A percentile compares a stretch with the other conserved stretches of the same genome.
Conservation (phyloP, 208 protist species). For the Crithidia sp. region DNA sequence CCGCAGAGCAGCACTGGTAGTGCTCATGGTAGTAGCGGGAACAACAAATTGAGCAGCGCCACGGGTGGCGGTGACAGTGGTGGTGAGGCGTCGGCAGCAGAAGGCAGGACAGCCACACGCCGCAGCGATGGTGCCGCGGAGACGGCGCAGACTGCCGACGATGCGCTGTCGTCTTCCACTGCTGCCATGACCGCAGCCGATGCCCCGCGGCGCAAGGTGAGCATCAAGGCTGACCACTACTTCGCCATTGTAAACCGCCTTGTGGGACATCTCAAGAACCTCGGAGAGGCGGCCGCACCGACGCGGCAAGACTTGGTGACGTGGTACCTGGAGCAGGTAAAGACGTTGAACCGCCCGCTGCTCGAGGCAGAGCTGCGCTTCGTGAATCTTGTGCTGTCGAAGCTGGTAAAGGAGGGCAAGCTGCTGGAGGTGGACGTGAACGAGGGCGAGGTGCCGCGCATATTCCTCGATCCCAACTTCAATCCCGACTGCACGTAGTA, state of each 20-base stretch:
- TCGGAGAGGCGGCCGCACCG: constrained; percentile 74
- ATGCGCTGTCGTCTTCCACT: constrained; percentile 4
- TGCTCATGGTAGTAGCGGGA: no score
- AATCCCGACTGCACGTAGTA: constrained; percentile 69
- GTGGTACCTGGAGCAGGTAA: constrained; percentile 91
- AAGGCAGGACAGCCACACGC: neutral
- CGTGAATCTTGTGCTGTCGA: constrained; percentile 78
- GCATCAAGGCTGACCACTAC: constrained; percentile 88
- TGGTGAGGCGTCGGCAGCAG: constrained; percentile 9
- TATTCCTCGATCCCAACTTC: constrained; percentile 92
- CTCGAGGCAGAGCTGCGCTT: constrained; percentile 85
- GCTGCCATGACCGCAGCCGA: constrained; percentile 4
- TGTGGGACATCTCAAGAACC: constrained; percentile 60
- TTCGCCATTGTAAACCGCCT: constrained; percentile 88
- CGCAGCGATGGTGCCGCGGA: constrained; percentile 2
- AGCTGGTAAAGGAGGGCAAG: constrained; percentile 84
- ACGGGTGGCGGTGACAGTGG: neutral
- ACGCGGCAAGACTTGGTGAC: constrained; percentile 80
- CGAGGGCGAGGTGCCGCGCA: constrained; percentile 58
- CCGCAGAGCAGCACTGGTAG: constrained; percentile 8
- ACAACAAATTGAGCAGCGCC: no score
- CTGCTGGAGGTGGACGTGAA: constrained; percentile 81
- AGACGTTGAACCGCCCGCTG: constrained; percentile 71
- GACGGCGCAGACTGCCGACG: neutral
- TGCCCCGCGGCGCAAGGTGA: constrained; percentile 45